These are phyloP conservation scores for Phytopythium vexans DNA, from an alignment of 352 stramenopile genomes.

Conservation along the genomic window DNA sequence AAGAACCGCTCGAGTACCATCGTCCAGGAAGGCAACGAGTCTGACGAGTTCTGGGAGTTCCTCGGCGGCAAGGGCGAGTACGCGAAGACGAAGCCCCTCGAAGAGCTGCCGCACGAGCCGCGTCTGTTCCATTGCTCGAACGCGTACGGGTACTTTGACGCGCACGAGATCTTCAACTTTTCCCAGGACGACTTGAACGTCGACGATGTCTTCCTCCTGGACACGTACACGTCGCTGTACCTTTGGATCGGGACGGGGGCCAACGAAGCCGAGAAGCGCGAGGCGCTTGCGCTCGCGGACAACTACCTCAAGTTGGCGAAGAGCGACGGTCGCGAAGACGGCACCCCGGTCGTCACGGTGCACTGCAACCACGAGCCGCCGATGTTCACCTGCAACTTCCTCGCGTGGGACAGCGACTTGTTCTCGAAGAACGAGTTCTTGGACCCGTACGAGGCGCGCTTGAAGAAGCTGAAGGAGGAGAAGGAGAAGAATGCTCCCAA, in stretches of 20 bases:
- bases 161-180: constrained; percentile 86
- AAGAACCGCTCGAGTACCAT: constrained; percentile 47
- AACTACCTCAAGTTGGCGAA: constrained; percentile 72
- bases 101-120: constrained; percentile 68
- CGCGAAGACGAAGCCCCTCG: constrained; percentile 59
- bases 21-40: constrained; percentile 60
- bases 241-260: constrained; percentile 86
- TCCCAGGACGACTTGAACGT: constrained; percentile 89
- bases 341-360: constrained; percentile 81
- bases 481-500: constrained; percentile 71
- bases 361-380: constrained; percentile 79
- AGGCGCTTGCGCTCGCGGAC: constrained; percentile 54
- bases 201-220: constrained; percentile 90
- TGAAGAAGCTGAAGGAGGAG: constrained; percentile 74
- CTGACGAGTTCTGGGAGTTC: constrained; percentile 80
- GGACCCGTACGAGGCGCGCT: constrained; percentile 86
- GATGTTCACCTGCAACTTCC: constrained; percentile 91
- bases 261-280: constrained; percentile 73
- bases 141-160: constrained; percentile 82
- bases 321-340: constrained; percentile 78
- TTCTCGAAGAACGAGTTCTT: constrained; percentile 86
- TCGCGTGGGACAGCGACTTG: constrained; percentile 82
- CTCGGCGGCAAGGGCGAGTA: constrained; percentile 80
- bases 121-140: constrained; percentile 91
- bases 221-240: constrained; percentile 89